phyloP scores from a whole-genome alignment of 108 stramenopile species.

The Cylindrotheca closterium region DNA sequence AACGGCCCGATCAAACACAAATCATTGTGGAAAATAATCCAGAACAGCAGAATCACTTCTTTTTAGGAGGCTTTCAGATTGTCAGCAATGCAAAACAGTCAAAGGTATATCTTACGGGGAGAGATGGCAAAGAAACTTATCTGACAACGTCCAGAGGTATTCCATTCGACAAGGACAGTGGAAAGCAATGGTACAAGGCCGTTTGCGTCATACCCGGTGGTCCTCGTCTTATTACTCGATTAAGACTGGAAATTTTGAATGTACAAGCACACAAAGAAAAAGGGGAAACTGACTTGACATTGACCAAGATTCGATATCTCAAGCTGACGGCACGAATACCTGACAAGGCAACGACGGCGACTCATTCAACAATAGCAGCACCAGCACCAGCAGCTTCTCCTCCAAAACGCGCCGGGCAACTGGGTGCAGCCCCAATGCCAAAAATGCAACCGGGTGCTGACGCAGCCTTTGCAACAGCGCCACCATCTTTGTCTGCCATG shows the following conservation, averaged over 20 bases:
- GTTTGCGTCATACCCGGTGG: constrained; percentile 47
- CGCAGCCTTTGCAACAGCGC: not conserved
- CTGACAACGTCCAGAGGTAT: constrained; percentile 39
- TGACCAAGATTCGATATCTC: constrained; percentile 4
- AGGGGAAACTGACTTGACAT: not conserved
- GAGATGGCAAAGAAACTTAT: constrained; percentile 29
- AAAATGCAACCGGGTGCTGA: not conserved
- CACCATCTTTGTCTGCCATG: not conserved
- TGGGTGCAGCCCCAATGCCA: not conserved
- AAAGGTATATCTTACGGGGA: constrained; percentile 33
- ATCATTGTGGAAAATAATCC: not conserved
- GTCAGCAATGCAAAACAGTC: constrained; percentile 20
- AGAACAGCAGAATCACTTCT: constrained; percentile 8
- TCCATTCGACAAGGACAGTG: constrained; percentile 14
- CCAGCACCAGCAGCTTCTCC: not conserved
- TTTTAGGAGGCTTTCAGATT: constrained; percentile 46
- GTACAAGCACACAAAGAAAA: no score
- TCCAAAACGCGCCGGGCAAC: not conserved
- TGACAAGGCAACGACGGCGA: constrained; percentile 6
- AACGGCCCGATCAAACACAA: not conserved
- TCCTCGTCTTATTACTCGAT: constrained; percentile 19
- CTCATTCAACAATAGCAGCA: no score
- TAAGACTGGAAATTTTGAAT: constrained; percentile 16
- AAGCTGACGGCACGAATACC: constrained; percentile 37
- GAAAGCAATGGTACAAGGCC: constrained; percentile 17